A percentile compares a stretch with the other conserved stretches of the same genome.
These are phyloP conservation scores for Sporothrix schenckii DNA, from an alignment of 2,329 filamentous ascomycete genomes.

Conservation along the genomic window DNA sequence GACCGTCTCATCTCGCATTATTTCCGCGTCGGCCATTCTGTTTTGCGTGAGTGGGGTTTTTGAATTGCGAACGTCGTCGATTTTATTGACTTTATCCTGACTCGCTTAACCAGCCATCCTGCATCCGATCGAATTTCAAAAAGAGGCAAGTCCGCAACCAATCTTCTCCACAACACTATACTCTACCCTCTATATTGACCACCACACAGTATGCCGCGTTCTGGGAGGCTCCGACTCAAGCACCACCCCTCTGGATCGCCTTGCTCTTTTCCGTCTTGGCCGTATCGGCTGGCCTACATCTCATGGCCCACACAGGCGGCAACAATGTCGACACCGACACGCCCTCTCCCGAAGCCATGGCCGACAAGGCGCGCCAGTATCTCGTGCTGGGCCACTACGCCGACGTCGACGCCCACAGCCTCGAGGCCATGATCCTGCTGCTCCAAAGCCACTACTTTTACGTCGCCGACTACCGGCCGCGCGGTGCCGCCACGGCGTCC, in stretches of 20 bases:
- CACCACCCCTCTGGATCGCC: conserved; percentile 46
- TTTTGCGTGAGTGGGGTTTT: conserved; percentile 2
- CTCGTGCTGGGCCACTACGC: conserved; percentile 42
- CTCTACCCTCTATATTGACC: too few species aligned
- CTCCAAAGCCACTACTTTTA: conserved; percentile 36
- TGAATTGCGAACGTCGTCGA: background rate
- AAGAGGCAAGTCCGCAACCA: background rate
- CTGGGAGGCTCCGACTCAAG: conserved; percentile 43
- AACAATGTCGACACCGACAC: too few species aligned
- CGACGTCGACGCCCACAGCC: conserved; percentile 44
- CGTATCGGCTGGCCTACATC: conserved; percentile 36
- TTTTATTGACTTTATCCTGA: background rate
- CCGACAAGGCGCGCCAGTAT: conserved; percentile 35
- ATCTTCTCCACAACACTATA: background rate
- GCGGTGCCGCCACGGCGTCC: conserved; percentile 30
- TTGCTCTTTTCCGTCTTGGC: conserved; percentile 46
- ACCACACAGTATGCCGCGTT: conserved; percentile 42
- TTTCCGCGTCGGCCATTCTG: background rate
- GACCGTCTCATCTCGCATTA: conserved; percentile 23
- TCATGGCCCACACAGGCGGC: background rate
- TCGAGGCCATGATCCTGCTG: conserved; percentile 47
- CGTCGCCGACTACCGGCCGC: conserved; percentile 36
- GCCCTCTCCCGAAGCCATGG: background rate
- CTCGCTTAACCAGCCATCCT: background rate
- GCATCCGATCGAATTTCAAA: conserved; percentile 20